Conservation (phyloP, 2,329 filamentous ascomycete species). For the Pseudocercospora crystallina region DNA sequence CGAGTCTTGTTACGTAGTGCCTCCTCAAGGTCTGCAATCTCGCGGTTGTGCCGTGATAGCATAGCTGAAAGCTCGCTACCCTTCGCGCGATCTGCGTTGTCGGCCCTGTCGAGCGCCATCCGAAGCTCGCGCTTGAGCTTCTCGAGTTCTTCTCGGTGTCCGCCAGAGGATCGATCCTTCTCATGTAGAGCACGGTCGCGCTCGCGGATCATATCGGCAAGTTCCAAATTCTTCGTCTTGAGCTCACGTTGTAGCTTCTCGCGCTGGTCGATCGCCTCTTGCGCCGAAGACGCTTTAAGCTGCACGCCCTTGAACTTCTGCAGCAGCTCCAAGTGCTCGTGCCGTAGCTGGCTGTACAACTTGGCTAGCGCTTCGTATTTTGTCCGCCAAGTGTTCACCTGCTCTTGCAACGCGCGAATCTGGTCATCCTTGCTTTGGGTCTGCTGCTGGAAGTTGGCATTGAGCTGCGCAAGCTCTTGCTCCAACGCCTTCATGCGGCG, state of each 20-base stretch:
- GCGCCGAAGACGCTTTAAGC: conserved; percentile 92
- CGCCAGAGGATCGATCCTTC: conserved; percentile 80
- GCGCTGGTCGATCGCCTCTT: conserved; percentile 90
- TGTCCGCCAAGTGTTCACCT: conserved; percentile 94
- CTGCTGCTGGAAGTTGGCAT: conserved; percentile 81
- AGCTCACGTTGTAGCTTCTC: conserved; percentile 97
- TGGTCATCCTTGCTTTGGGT: conserved; percentile 90
- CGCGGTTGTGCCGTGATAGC: conserved; percentile 92
- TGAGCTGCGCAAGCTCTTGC: conserved; percentile 78
- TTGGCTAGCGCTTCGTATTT: conserved; percentile 98
- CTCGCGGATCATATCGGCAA: conserved; percentile 98
- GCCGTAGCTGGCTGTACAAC: conserved; percentile 91
- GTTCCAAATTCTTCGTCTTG: conserved; percentile 98
- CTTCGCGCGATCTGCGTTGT: conserved; percentile 89
- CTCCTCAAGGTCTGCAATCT: conserved; percentile 96
- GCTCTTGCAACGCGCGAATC: conserved; percentile 87
- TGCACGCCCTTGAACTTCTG: conserved; percentile 97
- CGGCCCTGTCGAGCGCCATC: conserved; percentile 85
- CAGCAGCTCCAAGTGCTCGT: conserved; percentile 90
- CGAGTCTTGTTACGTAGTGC: conserved; percentile 82
- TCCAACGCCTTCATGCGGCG: conserved; percentile 89
- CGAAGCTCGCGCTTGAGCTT: conserved; percentile 92
- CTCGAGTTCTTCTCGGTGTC: conserved; percentile 89
- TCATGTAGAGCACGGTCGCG: conserved; percentile 91
- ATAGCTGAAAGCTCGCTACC: conserved; percentile 92